Percentiles rank a stretch among this genome's conserved stretches.
Conservation (phyloP, 495 filamentous ascomycete species). For the Talaromyces nanjingensis region DNA sequence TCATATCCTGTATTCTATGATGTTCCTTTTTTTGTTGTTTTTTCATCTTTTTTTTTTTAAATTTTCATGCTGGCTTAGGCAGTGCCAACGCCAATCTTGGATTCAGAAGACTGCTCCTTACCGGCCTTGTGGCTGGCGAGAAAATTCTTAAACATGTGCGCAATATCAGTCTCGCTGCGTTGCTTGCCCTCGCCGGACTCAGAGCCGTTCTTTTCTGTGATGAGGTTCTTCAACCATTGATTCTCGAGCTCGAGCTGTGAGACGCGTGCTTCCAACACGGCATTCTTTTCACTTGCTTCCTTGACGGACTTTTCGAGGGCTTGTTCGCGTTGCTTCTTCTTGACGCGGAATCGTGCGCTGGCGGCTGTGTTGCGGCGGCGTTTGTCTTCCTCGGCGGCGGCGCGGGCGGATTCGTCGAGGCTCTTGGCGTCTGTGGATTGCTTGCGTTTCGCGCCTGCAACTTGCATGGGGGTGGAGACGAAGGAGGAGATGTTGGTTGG, state of each 20-base stretch:
- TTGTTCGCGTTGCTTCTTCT: slow-evolving; percentile 99
- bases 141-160: slow-evolving; percentile 44
- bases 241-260: slow-evolving; percentile 91
- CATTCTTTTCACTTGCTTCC: slow-evolving; percentile 82
- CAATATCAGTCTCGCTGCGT: slow-evolving; percentile 36
- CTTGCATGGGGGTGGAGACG: slow-evolving; percentile 14
- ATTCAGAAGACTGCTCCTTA: slow-evolving; percentile 26
- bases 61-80: not conserved
- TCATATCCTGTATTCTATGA: not conserved
- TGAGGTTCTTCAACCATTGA: slow-evolving; percentile 88
- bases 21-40: not conserved
- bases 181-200: slow-evolving; percentile 26
- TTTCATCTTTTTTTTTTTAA: slow-evolving; percentile 4
- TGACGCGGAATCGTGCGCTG: slow-evolving; percentile 88
- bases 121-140: slow-evolving; percentile 32
- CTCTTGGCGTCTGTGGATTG: slow-evolving; percentile 19
- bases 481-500: slow-evolving; percentile 12
- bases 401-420: slow-evolving; percentile 49
- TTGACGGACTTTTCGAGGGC: slow-evolving; percentile 84
- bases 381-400: slow-evolving; percentile 94
- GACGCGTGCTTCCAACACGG: slow-evolving; percentile 70
- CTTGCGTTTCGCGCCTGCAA: slow-evolving; percentile 34
- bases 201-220: slow-evolving; percentile 78
- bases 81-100: slow-evolving; percentile 32
- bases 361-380: slow-evolving; percentile 94